Evolutionary conservation across 371 early-diverging fungal genomes (phyloP).

Genomic region (Rhizopus sp.): DNA sequence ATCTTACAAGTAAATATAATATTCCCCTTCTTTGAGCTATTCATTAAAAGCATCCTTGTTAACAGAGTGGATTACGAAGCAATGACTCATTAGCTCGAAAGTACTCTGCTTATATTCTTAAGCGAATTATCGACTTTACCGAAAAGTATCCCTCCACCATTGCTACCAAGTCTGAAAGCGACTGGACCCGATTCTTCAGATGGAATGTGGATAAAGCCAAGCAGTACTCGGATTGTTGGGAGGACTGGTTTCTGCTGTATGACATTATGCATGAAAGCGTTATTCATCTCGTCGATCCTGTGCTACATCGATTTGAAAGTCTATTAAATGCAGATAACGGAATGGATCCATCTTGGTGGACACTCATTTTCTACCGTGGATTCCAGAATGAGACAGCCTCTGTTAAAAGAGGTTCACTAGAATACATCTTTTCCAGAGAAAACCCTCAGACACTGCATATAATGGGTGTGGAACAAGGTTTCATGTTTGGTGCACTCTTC

Average conservation of each 20-base stretch:
- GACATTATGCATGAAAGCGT: constrained; percentile 60
- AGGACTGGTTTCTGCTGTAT: constrained; percentile 60
- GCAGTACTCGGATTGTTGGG: constrained; percentile 42
- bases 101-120: constrained; percentile 45
- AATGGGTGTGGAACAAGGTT: constrained; percentile 33
- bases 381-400: constrained; percentile 44
- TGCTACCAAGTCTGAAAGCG: background rate
- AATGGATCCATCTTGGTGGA: constrained; percentile 51
- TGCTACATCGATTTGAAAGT: constrained; percentile 41
- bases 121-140: constrained; percentile 46
- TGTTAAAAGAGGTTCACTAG: constrained; percentile 41
- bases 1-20: constrained; percentile 39
- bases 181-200: constrained; percentile 44
- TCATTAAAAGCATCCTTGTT: background rate
- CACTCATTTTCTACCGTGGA: constrained; percentile 41
- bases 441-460: constrained; percentile 25
- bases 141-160: constrained; percentile 24
- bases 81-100: constrained; percentile 47
- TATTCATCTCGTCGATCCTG: constrained; percentile 56
- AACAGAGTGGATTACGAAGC: constrained; percentile 44
- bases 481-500: constrained; percentile 44
- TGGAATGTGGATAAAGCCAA: constrained; percentile 32
- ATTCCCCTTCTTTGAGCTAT: background rate
- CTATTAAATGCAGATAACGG: constrained; percentile 23
- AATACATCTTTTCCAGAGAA: constrained; percentile 39